Conservation (phyloP, 73 alveolate genomes). For the Uronychia setigera region DNA sequence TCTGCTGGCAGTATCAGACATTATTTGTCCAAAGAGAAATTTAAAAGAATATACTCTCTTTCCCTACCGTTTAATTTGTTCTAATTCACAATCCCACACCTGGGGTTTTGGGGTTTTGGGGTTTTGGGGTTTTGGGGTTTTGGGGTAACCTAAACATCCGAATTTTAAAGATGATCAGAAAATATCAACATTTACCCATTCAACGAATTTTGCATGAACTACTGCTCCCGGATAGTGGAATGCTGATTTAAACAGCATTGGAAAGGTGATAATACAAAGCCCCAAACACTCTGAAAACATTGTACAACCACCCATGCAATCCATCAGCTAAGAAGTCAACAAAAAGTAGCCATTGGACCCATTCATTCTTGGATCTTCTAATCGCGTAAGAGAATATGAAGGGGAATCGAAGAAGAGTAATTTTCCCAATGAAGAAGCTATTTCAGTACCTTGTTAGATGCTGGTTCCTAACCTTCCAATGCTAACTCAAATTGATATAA, state of each 20-base stretch:
- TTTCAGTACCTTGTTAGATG: too few species aligned
- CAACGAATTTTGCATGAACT: not conserved
- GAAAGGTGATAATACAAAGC: conserved; percentile 3
- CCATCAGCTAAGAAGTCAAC: too few species aligned
- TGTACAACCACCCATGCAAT: too few species aligned
- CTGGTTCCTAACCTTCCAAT: too few species aligned
- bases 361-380: too few species aligned
- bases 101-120: not conserved
- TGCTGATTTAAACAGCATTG: not conserved
- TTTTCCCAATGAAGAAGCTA: too few species aligned
- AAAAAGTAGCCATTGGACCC: too few species aligned
- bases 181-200: conserved; percentile 3
- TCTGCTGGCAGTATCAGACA: too few species aligned
- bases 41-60: not conserved
- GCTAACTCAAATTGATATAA: too few species aligned
- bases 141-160: conserved; percentile 12
- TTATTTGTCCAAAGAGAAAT: not conserved
- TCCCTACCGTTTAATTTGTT: not conserved
- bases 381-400: too few species aligned
- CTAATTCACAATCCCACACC: not conserved
- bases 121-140: conserved; percentile 28
- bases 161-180: not conserved
- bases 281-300: conserved; percentile 9
- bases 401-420: too few species aligned
- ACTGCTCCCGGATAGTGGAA: not conserved